A percentile compares a stretch with the other conserved stretches of the same genome.
phyloP scores from a whole-genome alignment of 129 eudicot genomes.

The Centaurea solstitialis region DNA sequence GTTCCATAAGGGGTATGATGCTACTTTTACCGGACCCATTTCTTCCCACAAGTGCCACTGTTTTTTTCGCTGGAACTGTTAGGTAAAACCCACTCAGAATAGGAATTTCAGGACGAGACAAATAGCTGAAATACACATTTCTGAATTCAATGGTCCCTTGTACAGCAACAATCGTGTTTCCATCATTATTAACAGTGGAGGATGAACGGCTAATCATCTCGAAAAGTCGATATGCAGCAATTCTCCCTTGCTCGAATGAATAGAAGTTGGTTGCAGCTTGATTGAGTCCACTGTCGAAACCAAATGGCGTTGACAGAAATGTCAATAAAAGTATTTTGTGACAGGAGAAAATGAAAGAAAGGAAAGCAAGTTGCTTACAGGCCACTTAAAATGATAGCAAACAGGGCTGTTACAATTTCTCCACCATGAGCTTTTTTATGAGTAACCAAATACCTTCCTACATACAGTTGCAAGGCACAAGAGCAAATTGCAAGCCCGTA shows the following conservation, averaged over 20 bases:
- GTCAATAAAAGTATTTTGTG: neutral
- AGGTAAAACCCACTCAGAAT: conserved; percentile 95
- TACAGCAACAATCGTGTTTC: conserved; percentile 62
- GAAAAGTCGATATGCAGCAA: conserved; percentile 93
- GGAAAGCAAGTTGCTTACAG: conserved; percentile 60
- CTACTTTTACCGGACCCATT: conserved; percentile 99
- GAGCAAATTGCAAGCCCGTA: conserved; percentile 98
- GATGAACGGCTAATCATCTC: conserved; percentile 98
- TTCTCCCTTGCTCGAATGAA: conserved; percentile 98
- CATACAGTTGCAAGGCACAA: conserved; percentile 98
- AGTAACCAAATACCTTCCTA: conserved; percentile 83
- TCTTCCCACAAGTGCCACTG: conserved; percentile 98
- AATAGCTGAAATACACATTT: conserved; percentile 90
- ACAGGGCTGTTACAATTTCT: conserved; percentile 84
- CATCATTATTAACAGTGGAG: conserved; percentile 76
- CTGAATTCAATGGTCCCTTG: conserved; percentile 94
- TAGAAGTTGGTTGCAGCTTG: conserved; percentile 98
- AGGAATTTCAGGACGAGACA: conserved; percentile 96
- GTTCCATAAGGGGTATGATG: conserved; percentile 94
- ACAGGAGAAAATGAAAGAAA: neutral
- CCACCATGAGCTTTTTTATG: conserved; percentile 90
- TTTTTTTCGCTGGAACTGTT: conserved; percentile 89
- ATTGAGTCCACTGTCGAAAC: conserved; percentile 69
- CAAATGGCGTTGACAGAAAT: conserved; percentile 19
- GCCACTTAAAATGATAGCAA: conserved; percentile 92